A percentile compares a stretch with the other conserved stretches of the same genome.
These are phyloP conservation scores for Extremus antarcticus DNA, from an alignment of 495 filamentous ascomycete genomes.

Conservation along the genomic window DNA sequence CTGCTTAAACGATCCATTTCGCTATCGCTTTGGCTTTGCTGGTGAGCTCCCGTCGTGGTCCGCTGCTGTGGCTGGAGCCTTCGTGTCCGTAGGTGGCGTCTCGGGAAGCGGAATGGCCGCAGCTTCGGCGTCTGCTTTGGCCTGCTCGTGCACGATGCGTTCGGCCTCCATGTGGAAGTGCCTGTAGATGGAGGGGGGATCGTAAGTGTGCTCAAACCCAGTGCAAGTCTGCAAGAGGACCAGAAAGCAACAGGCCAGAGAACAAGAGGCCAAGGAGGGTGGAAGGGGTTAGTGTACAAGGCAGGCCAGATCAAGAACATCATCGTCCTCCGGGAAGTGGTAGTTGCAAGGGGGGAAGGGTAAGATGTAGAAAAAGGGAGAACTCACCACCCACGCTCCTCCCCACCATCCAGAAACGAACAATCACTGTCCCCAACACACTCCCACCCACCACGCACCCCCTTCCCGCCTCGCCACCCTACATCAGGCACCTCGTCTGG, in stretches of 20 bases:
- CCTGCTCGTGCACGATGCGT: not conserved
- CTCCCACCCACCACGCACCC: conserved; percentile 71
- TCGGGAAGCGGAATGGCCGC: too few relatives aligned
- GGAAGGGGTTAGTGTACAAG: not conserved
- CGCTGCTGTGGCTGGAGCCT: not conserved
- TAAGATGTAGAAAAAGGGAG: conserved; percentile 2
- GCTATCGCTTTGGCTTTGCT: not conserved
- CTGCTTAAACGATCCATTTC: not conserved
- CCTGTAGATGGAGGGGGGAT: conserved; percentile 5
- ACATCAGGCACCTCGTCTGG: conserved; percentile 34
- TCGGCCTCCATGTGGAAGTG: conserved; percentile 16
- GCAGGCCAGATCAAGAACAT: not conserved
- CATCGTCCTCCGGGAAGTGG: not conserved
- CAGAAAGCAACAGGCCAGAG: not conserved
- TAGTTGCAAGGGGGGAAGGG: not conserved
- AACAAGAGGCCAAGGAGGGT: not conserved
- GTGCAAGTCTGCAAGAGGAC: not conserved
- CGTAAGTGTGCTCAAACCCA: conserved; percentile 15
- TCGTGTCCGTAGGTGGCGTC: too few relatives aligned
- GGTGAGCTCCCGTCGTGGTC: too few relatives aligned
- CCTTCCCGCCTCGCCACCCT: conserved; percentile 52
- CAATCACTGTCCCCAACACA: conserved; percentile 74
- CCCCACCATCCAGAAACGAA: conserved; percentile 61
- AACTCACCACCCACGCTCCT: conserved; percentile 81
- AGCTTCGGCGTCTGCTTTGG: not conserved